Conservation (phyloP, 2,329 filamentous ascomycete genomes). For the Pseudopithomyces chartarum region DNA sequence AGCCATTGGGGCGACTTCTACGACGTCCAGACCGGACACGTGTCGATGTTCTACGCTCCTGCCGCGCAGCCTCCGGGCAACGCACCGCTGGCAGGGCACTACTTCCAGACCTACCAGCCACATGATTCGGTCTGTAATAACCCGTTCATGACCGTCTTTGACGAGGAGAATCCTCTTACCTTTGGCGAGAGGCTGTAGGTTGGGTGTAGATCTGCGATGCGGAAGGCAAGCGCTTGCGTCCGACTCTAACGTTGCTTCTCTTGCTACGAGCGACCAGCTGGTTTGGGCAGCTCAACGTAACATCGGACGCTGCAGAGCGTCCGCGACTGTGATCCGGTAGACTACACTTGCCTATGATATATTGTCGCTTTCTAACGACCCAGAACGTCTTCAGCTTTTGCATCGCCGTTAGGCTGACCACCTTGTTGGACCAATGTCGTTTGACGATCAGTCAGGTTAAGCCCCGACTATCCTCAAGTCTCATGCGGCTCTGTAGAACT, state of each 20-base stretch:
- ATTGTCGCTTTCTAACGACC: background rate
- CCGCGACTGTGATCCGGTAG: background rate
- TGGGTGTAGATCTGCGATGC: background rate
- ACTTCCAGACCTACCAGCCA: background rate
- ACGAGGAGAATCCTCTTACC: background rate
- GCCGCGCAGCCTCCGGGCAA: background rate
- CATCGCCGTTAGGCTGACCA: background rate
- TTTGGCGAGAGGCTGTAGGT: background rate
- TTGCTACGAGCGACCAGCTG: background rate
- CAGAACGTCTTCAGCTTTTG: background rate
- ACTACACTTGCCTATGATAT: background rate
- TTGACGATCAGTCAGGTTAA: background rate
- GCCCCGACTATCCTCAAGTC: too few relatives aligned
- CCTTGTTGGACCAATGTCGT: background rate
- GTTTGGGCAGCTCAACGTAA: background rate
- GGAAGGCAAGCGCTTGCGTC: background rate
- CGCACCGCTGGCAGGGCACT: background rate
- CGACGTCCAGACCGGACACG: background rate
- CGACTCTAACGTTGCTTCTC: background rate
- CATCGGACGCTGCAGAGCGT: background rate
- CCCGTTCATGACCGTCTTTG: background rate
- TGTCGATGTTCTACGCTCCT: background rate
- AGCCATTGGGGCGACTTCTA: background rate
- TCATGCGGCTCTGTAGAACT: too few relatives aligned
- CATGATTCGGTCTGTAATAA: background rate